A percentile compares a stretch with the other conserved stretches of the same genome.
These are phyloP conservation scores for Moringa oleifera DNA, from an alignment of 345 rosid genomes.

Conservation along the genomic window DNA sequence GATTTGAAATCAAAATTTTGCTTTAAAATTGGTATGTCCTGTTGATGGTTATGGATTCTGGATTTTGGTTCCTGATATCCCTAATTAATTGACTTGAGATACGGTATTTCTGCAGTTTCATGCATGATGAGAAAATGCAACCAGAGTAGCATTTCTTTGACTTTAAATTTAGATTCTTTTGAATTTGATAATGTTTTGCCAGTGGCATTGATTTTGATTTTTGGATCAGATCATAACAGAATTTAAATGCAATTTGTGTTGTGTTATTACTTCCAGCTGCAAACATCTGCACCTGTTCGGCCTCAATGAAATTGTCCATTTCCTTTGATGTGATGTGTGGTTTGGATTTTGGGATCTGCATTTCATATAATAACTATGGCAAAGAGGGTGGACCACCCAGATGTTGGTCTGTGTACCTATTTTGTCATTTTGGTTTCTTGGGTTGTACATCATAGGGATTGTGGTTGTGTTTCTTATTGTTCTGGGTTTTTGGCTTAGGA, in stretches of 20 bases:
- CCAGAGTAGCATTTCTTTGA: background rate
- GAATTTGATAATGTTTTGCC: background rate
- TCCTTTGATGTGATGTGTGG: constrained; percentile 11
- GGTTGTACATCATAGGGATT: background rate
- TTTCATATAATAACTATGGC: constrained; percentile 9
- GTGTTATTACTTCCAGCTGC: background rate
- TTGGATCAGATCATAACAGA: background rate
- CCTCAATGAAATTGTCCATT: background rate
- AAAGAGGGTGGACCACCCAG: background rate
- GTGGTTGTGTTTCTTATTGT: background rate
- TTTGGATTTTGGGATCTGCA: constrained; percentile 19
- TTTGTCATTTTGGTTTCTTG: constrained; percentile 1
- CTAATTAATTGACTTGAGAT: background rate
- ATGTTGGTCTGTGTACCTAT: background rate
- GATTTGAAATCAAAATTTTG: constrained; percentile 4
- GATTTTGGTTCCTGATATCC: background rate
- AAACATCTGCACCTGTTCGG: background rate
- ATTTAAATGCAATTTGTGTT: constrained; percentile 4
- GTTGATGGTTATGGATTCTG: background rate
- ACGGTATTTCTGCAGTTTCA: background rate
- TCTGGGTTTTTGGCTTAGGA: constrained; percentile 4
- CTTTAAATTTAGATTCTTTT: constrained; percentile 12
- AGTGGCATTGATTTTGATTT: background rate
- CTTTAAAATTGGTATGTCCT: background rate
- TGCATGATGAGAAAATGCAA: background rate